Evolutionary conservation across 306 rosid genomes (phyloP).

Genomic region (Rosa chinensis): DNA sequence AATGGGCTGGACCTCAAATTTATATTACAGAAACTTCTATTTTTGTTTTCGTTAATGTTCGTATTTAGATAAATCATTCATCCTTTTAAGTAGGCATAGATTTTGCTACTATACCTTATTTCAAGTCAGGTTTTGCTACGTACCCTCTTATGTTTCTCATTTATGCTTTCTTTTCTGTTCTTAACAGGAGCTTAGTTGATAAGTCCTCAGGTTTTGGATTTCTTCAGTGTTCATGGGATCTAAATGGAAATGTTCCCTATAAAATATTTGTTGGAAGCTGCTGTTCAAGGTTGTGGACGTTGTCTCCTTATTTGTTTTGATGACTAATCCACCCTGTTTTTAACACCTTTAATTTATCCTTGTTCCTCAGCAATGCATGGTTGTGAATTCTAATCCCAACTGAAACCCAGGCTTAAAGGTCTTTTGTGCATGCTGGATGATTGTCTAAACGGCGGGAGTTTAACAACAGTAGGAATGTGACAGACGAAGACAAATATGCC

Average conservation of each 20-base stretch:
- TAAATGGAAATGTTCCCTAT: not conserved
- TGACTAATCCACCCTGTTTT: not conserved
- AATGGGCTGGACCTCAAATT: not conserved
- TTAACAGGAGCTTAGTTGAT: not conserved
- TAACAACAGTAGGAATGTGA: not conserved
- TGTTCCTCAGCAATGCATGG: not conserved
- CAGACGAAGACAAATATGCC: not conserved
- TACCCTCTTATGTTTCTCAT: not conserved
- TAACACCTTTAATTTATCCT: not conserved
- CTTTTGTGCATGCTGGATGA: not conserved
- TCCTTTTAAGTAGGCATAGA: not conserved
- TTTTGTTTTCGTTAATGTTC: not conserved
- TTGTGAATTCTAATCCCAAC: no score
- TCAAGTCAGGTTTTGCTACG: not conserved
- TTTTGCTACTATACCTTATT: not conserved
- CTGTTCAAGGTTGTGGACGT: not conserved
- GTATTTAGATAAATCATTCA: not conserved
- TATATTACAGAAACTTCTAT: not conserved
- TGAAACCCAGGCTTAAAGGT: not conserved
- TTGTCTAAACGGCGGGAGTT: not conserved
- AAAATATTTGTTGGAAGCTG: not conserved
- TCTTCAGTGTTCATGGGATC: not conserved
- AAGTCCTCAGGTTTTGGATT: not conserved
- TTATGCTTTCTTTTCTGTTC: not conserved
- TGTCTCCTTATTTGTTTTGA: not conserved